Conservation (phyloP, 148 eudicot species). For the Spergularia bocconei region DNA sequence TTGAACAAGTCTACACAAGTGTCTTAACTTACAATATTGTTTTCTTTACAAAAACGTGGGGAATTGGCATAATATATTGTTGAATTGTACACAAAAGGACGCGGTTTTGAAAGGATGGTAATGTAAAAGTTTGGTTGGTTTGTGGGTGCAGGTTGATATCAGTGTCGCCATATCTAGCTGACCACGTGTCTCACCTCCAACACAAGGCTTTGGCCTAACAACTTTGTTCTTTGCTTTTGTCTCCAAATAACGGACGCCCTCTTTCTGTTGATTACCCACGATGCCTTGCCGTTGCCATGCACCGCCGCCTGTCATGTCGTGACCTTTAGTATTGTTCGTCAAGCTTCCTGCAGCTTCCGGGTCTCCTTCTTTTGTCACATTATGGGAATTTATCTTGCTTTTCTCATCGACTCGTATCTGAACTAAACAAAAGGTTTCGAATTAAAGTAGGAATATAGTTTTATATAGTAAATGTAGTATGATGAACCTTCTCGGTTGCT, state of each 20-base stretch:
- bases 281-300: too few relatives aligned
- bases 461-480: too few relatives aligned
- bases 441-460: background rate
- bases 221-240: background rate
- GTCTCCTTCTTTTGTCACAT: background rate
- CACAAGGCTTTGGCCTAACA: constrained; percentile 1
- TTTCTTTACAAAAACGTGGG: background rate
- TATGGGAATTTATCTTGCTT: too few relatives aligned
- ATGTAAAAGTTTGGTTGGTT: background rate
- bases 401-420: background rate
- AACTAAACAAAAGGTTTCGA: background rate
- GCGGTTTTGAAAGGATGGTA: background rate
- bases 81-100: background rate
- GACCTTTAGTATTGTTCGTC: too few relatives aligned
- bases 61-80: background rate
- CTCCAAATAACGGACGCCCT: background rate
- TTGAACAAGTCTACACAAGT: background rate
- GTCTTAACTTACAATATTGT: background rate
- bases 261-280: too few relatives aligned
- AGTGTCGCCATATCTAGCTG: constrained; percentile 13
- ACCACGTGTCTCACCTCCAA: background rate
- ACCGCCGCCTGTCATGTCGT: too few relatives aligned
- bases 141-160: constrained; percentile 30
- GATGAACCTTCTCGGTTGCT: too few relatives aligned
- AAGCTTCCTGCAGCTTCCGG: background rate